Evolutionary conservation across 179 eudicot genomes (phyloP).

Genomic region (Amaranthus tricolor): DNA sequence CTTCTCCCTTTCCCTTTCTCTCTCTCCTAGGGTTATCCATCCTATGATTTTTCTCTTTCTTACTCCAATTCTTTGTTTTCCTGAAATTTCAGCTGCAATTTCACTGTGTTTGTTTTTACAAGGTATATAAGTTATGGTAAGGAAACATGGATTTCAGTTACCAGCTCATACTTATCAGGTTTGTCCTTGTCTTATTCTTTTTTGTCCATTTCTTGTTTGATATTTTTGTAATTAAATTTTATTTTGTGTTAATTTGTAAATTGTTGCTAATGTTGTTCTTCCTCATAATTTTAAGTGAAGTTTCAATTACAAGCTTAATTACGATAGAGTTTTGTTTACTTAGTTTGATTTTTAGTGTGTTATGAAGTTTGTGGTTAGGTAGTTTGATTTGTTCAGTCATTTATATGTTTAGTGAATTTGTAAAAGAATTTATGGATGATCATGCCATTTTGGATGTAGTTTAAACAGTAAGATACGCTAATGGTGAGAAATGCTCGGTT

Average conservation of each 20-base stretch:
- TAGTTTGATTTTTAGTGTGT: neutral
- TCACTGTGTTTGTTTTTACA: neutral
- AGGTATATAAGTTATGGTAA: slow-evolving; percentile 43
- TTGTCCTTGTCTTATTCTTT: slow-evolving; percentile 18
- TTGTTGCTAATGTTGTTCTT: neutral
- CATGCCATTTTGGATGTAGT: neutral
- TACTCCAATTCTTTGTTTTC: neutral
- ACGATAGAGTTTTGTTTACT: neutral
- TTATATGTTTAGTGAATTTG: neutral
- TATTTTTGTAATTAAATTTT: neutral
- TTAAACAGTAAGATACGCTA: neutral
- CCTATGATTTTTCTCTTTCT: neutral
- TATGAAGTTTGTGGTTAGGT: neutral
- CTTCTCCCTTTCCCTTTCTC: neutral
- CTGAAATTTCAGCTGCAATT: slow-evolving; percentile 18
- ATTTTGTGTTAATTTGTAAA: neutral
- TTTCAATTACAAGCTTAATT: neutral
- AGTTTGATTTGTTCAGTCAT: neutral
- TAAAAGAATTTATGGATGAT: neutral
- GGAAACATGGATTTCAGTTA: slow-evolving; percentile 93
- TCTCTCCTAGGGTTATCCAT: slow-evolving; percentile 26
- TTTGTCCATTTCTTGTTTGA: neutral
- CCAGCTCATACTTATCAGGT: slow-evolving; percentile 98
- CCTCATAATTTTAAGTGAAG: neutral
- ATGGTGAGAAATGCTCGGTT: neutral